phyloP scores from a whole-genome alignment of 179 eudicot genomes.

The Patellifolia procumbens region DNA sequence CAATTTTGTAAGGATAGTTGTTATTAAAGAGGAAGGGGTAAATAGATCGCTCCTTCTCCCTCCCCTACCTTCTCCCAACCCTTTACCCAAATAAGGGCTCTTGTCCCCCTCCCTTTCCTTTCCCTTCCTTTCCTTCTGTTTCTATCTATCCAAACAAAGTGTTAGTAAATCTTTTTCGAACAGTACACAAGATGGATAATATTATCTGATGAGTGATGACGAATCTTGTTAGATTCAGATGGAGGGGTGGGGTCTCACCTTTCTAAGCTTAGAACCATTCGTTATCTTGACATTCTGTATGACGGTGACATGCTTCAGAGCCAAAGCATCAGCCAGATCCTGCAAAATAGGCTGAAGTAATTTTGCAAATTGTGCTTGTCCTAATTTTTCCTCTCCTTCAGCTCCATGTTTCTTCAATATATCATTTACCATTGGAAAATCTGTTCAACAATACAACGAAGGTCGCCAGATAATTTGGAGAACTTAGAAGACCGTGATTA shows the following conservation, averaged over 20 bases:
- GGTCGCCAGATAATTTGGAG: neutral
- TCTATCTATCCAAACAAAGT: too few species aligned
- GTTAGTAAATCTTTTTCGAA: neutral
- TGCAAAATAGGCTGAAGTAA: constrained; percentile 59
- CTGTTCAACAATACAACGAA: constrained; percentile 29
- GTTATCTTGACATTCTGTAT: constrained; percentile 54
- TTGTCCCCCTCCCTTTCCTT: too few species aligned
- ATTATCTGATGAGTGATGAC: constrained; percentile 1
- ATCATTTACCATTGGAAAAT: constrained; percentile 43
- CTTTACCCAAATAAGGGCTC: too few species aligned
- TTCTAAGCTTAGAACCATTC: constrained; percentile 60
- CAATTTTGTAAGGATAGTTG: too few species aligned
- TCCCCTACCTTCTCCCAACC: too few species aligned
- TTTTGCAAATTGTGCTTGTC: constrained; percentile 72
- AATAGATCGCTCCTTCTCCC: too few species aligned
- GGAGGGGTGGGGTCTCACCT: too few species aligned
- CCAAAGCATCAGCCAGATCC: constrained; percentile 63
- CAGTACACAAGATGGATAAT: neutral
- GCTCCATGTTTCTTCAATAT: constrained; percentile 64
- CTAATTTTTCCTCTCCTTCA: constrained; percentile 60
- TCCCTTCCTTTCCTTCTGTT: too few species aligned
- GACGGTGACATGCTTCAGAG: constrained; percentile 47
- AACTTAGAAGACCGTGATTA: neutral
- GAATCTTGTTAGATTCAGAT: neutral
- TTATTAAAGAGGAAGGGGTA: too few species aligned